A percentile compares a stretch with the other conserved stretches of the same genome.
Conservation (phyloP, 345 rosid species). For the Sonneratia alba region DNA sequence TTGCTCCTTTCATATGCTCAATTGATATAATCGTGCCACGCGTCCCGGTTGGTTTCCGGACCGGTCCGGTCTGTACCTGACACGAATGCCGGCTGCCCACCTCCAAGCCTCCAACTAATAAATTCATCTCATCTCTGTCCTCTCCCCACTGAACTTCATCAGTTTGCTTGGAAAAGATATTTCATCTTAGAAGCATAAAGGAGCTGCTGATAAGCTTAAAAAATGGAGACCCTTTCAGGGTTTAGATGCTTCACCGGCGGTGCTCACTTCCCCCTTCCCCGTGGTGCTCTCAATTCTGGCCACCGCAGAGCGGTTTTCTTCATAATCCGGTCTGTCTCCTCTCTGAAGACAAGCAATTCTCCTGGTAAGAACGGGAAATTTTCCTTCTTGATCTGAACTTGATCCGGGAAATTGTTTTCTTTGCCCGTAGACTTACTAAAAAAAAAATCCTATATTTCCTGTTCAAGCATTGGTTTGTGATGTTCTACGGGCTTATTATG, state of each 20-base stretch:
- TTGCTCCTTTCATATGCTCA: neutral
- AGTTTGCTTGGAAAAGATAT: neutral
- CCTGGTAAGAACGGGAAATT: constrained; percentile 31
- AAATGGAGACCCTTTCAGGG: constrained; percentile 54
- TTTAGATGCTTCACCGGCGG: constrained; percentile 33
- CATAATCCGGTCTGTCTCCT: constrained; percentile 19
- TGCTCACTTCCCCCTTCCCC: constrained; percentile 16
- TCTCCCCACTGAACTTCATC: neutral
- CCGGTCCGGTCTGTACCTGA: no score
- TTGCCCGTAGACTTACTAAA: neutral
- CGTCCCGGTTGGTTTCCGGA: no score
- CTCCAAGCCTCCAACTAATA: neutral
- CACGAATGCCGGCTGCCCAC: neutral
- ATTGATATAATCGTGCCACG: no score
- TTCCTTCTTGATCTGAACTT: neutral
- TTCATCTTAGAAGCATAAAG: neutral
- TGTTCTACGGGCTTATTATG: neutral
- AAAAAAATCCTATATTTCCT: neutral
- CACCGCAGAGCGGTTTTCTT: constrained; percentile 23
- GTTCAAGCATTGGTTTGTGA: neutral
- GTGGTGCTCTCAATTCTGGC: constrained; percentile 14
- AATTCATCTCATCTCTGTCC: neutral
- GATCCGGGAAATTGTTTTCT: neutral
- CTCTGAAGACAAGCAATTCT: constrained; percentile 34
- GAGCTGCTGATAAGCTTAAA: neutral